phyloP scores from a whole-genome alignment of 345 rosid genomes.

The Rhodomyrtus tomentosa region DNA sequence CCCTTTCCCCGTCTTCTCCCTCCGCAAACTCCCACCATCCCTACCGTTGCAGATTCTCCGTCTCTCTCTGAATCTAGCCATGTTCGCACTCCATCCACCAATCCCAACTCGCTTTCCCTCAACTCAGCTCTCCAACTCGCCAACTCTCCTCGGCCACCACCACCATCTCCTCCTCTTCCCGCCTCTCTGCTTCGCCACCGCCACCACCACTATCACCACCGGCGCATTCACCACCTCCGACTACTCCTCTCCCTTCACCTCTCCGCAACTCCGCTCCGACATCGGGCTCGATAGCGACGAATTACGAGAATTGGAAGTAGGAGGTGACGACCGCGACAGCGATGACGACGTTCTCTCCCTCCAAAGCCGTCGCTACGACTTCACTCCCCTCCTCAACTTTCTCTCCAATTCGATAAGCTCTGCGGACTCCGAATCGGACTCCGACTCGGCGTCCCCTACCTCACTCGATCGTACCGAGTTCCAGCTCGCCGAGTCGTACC shows the following conservation, averaged over 20 bases:
- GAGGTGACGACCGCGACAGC: conserved; percentile 5
- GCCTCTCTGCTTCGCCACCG: conserved; percentile 20
- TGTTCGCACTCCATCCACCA: conserved; percentile 19
- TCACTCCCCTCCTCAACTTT: conserved; percentile 67
- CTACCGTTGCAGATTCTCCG: background rate
- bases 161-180: background rate
- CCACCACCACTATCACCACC: conserved; percentile 5
- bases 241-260: background rate
- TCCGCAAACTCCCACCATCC: background rate
- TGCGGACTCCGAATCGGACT: conserved; percentile 10
- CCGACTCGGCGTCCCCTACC: conserved; percentile 20
- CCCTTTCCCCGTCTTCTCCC: background rate
- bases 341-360: conserved; percentile 30
- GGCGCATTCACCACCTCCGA: conserved; percentile 1
- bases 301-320: background rate
- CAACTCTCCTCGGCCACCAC: conserved; percentile 17
- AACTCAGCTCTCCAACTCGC: conserved; percentile 10
- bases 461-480: conserved; percentile 55
- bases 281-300: background rate
- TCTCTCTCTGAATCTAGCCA: background rate
- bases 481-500: conserved; percentile 64
- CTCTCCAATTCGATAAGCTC: conserved; percentile 26
- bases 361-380: conserved; percentile 44
- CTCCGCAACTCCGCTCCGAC: background rate
- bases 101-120: conserved; percentile 37